Evolutionary conservation across 129 eudicot genomes (phyloP).

Genomic region (Sambucus nigra): DNA sequence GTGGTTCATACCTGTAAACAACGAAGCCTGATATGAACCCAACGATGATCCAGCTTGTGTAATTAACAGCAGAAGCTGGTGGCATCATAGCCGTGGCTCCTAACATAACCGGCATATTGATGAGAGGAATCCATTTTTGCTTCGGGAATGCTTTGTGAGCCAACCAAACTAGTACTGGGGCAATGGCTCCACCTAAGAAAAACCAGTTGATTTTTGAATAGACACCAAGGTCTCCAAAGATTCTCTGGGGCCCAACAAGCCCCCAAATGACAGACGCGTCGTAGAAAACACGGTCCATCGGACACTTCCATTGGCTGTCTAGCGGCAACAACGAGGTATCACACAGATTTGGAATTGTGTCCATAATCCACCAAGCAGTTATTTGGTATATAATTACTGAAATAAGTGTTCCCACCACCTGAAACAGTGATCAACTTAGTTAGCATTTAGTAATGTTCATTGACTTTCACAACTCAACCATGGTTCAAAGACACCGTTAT

Average conservation of each 20-base stretch:
- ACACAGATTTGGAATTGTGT: slow-evolving; percentile 40
- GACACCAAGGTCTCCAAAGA: slow-evolving; percentile 42
- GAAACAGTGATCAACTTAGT: neutral
- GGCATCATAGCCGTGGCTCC: slow-evolving; percentile 23
- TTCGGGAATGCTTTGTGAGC: slow-evolving; percentile 17
- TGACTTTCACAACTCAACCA: too few relatives aligned
- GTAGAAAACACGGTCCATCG: slow-evolving; percentile 53
- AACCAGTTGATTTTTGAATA: slow-evolving; percentile 51
- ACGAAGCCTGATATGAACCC: slow-evolving; percentile 20
- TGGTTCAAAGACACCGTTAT: too few relatives aligned
- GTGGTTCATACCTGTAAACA: too few relatives aligned
- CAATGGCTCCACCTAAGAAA: slow-evolving; percentile 24
- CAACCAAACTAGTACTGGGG: slow-evolving; percentile 17
- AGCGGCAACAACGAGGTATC: slow-evolving; percentile 31
- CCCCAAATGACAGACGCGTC: slow-evolving; percentile 88
- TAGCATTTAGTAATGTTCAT: neutral
- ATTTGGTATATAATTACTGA: slow-evolving; percentile 27
- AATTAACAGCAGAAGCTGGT: slow-evolving; percentile 27
- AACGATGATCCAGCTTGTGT: slow-evolving; percentile 10
- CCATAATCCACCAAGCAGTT: slow-evolving; percentile 65
- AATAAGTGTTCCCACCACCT: slow-evolving; percentile 40
- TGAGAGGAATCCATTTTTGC: slow-evolving; percentile 23
- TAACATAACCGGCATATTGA: slow-evolving; percentile 24
- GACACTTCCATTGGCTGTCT: slow-evolving; percentile 87
- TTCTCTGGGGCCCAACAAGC: slow-evolving; percentile 45